Percentiles rank a stretch among this genome's conserved stretches.
Evolutionary conservation across 352 stramenopile species (phyloP).

Genomic region (Salisapilia sapeloensis): DNA sequence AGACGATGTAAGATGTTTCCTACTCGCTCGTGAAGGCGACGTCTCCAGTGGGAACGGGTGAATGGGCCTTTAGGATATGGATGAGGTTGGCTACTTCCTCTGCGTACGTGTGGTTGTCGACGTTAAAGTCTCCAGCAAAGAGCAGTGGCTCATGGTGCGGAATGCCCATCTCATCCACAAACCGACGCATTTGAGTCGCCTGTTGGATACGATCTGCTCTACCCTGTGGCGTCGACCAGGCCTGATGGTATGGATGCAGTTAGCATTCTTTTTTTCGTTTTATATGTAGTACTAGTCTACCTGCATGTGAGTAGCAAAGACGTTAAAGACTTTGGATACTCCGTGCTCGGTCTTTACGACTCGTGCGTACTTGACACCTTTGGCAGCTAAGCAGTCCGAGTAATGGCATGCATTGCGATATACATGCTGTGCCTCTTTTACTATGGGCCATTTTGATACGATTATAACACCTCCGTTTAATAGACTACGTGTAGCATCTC

Average conservation of each 20-base stretch:
- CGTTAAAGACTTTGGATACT: conserved; percentile 58
- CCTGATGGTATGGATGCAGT: conserved; percentile 2
- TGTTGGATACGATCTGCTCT: conserved; percentile 40
- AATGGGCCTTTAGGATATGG: conserved; percentile 23
- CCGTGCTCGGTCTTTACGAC: conserved; percentile 35
- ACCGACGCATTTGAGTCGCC: conserved; percentile 41
- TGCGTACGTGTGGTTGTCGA: conserved; percentile 62
- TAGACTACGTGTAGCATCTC: conserved; percentile 14
- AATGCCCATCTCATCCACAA: conserved; percentile 43
- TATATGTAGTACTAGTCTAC: conserved; percentile 3
- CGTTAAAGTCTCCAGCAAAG: conserved; percentile 73
- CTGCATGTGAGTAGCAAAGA: conserved; percentile 79
- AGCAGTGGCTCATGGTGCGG: conserved; percentile 57
- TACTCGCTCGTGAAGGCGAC: conserved; percentile 74
- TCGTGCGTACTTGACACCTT: conserved; percentile 71
- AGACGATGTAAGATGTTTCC: conserved; percentile 2
- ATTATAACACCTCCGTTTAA: conserved; percentile 66
- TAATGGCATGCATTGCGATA: conserved; percentile 67
- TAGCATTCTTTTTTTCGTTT: background rate
- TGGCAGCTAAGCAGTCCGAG: conserved; percentile 65
- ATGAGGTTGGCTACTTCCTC: conserved; percentile 51
- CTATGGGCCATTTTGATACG: conserved; percentile 69
- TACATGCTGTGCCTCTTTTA: conserved; percentile 59
- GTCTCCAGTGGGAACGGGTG: conserved; percentile 23
- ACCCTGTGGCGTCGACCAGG: conserved; percentile 57